Conservation (phyloP, 352 stramenopile species). For the Phytophthora europaea region DNA sequence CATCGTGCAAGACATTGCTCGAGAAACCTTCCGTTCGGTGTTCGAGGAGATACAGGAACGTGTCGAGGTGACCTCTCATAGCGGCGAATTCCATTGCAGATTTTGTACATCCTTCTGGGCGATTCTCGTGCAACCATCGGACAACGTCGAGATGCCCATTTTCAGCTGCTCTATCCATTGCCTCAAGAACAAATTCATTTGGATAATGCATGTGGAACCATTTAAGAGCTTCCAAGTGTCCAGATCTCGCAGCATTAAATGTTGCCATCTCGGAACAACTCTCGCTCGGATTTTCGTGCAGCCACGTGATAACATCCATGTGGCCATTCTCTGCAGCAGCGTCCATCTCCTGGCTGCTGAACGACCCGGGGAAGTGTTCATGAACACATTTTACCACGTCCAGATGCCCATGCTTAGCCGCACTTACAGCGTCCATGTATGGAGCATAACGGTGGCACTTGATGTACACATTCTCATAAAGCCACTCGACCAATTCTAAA, state of each 20-base stretch:
- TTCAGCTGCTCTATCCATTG: neutral
- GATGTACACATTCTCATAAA: neutral
- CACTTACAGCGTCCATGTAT: neutral
- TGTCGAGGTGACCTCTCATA: neutral
- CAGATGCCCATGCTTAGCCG: neutral
- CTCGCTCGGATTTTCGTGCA: constrained; percentile 1
- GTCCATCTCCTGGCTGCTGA: neutral
- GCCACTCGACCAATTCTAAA: neutral
- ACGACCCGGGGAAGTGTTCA: neutral
- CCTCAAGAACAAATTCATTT: neutral
- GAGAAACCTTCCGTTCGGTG: neutral
- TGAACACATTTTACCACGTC: neutral
- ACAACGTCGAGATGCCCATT: neutral
- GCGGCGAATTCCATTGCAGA: neutral
- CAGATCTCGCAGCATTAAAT: neutral
- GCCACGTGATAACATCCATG: neutral
- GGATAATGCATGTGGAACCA: neutral
- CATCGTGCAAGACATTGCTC: neutral
- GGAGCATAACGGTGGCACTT: neutral
- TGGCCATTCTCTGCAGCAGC: neutral
- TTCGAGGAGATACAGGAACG: neutral
- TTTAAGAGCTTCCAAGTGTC: neutral
- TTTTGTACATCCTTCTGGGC: neutral
- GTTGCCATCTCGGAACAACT: neutral
- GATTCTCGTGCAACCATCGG: neutral